Percentiles rank a stretch among this genome's conserved stretches.
Evolutionary conservation across 768 basidiomycete species (phyloP).

Genomic region (Lactifluus piperatus): DNA sequence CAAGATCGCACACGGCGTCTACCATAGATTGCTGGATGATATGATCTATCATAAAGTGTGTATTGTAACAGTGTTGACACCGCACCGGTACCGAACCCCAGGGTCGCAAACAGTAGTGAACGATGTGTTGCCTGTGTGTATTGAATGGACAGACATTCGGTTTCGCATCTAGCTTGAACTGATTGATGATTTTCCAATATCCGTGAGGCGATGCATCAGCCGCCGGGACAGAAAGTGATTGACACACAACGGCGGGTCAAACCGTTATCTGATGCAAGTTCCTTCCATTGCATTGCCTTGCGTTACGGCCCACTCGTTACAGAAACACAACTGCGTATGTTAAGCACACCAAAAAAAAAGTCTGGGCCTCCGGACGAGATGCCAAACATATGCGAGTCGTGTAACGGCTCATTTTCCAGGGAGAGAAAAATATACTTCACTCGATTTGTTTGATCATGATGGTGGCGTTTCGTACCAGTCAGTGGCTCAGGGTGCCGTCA

Average conservation of each 20-base stretch:
- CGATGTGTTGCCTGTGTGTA: too few species aligned
- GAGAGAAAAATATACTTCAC: not conserved
- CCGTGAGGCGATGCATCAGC: not conserved
- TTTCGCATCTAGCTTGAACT: not conserved
- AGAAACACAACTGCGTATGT: not conserved
- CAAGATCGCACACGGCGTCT: not conserved
- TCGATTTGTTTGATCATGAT: not conserved
- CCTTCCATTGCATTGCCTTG: too few species aligned
- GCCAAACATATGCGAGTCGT: not conserved
- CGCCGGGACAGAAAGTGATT: not conserved
- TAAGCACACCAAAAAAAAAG: not conserved
- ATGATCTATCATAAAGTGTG: not conserved
- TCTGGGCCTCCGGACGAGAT: not conserved
- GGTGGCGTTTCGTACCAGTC: not conserved
- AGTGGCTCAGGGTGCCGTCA: not conserved
- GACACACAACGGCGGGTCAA: too few species aligned
- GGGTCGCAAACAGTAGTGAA: not conserved
- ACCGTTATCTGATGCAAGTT: not conserved
- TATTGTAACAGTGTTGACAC: not conserved
- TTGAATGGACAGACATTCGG: not conserved
- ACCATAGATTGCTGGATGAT: not conserved
- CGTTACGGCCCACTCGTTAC: not conserved
- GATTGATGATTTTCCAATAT: too few species aligned
- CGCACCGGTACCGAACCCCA: not conserved
- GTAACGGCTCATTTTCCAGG: not conserved